phyloP scores from a whole-genome alignment of 257 asterid genomes.

The Echites panduratus region DNA sequence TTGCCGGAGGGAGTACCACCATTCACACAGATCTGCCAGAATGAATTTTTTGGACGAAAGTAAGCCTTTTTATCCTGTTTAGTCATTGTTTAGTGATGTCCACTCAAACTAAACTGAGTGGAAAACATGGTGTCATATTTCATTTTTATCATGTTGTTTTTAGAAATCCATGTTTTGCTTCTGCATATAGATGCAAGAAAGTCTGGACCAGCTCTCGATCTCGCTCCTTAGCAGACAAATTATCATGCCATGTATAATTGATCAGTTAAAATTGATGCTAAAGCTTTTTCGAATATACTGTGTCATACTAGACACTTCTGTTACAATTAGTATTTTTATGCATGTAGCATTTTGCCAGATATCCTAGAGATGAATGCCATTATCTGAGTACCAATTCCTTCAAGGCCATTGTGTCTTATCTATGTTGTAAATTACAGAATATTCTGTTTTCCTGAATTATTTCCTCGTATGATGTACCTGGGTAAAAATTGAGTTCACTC shows the following conservation, averaged over 20 bases:
- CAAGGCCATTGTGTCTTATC: not conserved
- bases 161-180: not conserved
- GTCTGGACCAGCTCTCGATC: not conserved
- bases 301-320: not conserved
- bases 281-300: not conserved
- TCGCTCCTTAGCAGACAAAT: not conserved
- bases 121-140: not conserved
- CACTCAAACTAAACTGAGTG: not conserved
- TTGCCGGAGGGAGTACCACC: slow-evolving; percentile 52
- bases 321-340: not conserved
- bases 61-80: slow-evolving; percentile 31
- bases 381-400: not conserved
- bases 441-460: not conserved
- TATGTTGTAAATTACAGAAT: not conserved
- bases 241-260: not conserved
- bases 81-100: slow-evolving; percentile 6
- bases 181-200: not conserved
- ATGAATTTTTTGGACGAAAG: slow-evolving; percentile 56
- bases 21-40: slow-evolving; percentile 46
- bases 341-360: not conserved
- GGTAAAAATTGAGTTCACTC: not conserved
- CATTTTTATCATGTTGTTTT: not conserved
- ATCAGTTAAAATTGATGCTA: not conserved
- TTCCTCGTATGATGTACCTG: not conserved
- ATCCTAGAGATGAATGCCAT: not conserved